phyloP scores from a whole-genome alignment of 1,284 basidiomycete genomes.

The Naganishia sp. region DNA sequence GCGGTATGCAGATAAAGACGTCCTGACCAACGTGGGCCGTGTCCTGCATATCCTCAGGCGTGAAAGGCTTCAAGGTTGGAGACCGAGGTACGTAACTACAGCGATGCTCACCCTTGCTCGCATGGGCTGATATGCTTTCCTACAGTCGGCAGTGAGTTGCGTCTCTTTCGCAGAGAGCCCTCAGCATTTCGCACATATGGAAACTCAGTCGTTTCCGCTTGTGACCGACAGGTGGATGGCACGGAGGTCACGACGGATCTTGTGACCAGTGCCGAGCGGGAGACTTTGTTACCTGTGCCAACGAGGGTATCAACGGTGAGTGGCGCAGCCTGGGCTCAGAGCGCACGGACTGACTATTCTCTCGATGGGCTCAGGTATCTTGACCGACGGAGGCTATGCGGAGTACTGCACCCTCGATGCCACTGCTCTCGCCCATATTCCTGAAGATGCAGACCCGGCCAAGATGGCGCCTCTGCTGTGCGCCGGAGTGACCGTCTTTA shows the following conservation, averaged over 20 bases:
- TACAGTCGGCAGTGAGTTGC: constrained; percentile 13
- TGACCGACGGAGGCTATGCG: constrained; percentile 49
- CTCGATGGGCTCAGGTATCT: constrained; percentile 42
- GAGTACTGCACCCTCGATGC: constrained; percentile 51
- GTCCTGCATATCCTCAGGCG: constrained; percentile 7
- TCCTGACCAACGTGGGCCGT: too few species aligned
- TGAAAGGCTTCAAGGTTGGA: constrained; percentile 44
- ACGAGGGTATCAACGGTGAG: constrained; percentile 39
- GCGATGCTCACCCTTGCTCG: neutral
- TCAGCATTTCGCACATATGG: too few species aligned
- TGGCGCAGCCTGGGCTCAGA: constrained; percentile 25
- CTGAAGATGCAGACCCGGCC: constrained; percentile 43
- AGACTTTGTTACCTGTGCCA: constrained; percentile 42
- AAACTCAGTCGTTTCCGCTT: too few species aligned
- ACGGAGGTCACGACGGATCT: constrained; percentile 39
- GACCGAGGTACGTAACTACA: constrained; percentile 31
- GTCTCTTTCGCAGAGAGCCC: too few species aligned
- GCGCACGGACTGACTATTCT: too few species aligned
- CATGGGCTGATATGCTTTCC: neutral
- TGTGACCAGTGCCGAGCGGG: constrained; percentile 43
- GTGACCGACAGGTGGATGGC: constrained; percentile 37
- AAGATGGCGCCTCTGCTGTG: constrained; percentile 60
- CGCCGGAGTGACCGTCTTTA: constrained; percentile 69
- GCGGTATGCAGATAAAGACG: neutral
- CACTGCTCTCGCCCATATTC: constrained; percentile 50